Evolutionary conservation across 164 flowering plant species (phyloP).

Genomic region (Umbilicus rupestris): DNA sequence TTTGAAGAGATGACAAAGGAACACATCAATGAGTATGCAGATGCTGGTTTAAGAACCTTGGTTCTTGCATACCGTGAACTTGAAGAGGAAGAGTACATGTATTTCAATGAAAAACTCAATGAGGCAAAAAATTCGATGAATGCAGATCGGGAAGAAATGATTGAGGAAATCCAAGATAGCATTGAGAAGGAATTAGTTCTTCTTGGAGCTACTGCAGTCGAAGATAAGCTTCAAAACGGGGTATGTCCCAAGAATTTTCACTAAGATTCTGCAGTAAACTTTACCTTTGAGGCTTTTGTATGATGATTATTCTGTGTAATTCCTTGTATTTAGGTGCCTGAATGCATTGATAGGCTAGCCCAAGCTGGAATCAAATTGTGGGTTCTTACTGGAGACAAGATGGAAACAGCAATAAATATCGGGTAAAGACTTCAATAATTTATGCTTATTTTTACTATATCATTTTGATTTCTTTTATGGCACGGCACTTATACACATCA

Average conservation of each 20-base stretch:
- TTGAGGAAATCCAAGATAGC: constrained; percentile 30
- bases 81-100: constrained; percentile 46
- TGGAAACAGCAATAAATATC: constrained; percentile 75
- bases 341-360: constrained; percentile 63
- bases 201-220: constrained; percentile 76
- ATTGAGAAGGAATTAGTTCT: constrained; percentile 46
- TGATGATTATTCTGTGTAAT: neutral
- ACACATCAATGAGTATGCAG: constrained; percentile 81
- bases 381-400: constrained; percentile 76
- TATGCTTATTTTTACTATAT: neutral
- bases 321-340: constrained; percentile 40
- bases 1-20: constrained; percentile 61
- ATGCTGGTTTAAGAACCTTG: constrained; percentile 93
- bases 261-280: neutral
- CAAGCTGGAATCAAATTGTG: constrained; percentile 69
- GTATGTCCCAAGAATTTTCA: constrained; percentile 19
- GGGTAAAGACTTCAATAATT: constrained; percentile 26
- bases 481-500: neutral
- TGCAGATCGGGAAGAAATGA: constrained; percentile 53
- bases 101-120: constrained; percentile 40
- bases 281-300: neutral
- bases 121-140: constrained; percentile 70
- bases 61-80: constrained; percentile 78
- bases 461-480: no score
- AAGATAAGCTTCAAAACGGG: constrained; percentile 67